Conservation (phyloP, 805 yeast species). For the Kuraishia floccosa region DNA sequence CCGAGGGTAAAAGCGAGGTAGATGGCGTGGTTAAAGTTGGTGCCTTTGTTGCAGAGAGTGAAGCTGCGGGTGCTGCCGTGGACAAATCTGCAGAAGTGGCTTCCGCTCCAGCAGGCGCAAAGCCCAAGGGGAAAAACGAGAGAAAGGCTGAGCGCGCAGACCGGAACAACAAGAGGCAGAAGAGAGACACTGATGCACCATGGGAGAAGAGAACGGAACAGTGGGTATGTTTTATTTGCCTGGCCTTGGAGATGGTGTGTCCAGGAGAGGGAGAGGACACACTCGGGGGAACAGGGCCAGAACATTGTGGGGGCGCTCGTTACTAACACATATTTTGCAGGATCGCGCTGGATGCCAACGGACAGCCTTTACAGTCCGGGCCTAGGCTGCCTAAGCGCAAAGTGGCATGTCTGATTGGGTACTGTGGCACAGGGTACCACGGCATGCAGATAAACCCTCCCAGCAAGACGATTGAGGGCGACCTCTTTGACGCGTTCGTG, state of each 20-base stretch:
- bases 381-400: constrained; percentile 72
- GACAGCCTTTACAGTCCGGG: constrained; percentile 48
- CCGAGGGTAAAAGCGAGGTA: no score
- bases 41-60: no score
- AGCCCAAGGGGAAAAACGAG: constrained; percentile 1
- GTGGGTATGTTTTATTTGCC: constrained; percentile 51
- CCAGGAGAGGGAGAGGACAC: no score
- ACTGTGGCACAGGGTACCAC: constrained; percentile 93
- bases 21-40: no score
- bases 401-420: constrained; percentile 85
- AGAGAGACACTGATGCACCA: constrained; percentile 5
- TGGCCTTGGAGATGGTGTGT: no score
- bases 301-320: background rate
- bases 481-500: constrained; percentile 70
- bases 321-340: constrained; percentile 9
- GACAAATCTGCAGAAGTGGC: background rate
- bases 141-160: constrained; percentile 4
- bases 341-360: constrained; percentile 47
- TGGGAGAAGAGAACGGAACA: constrained; percentile 22
- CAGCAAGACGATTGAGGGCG: constrained; percentile 83
- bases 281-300: no score
- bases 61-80: constrained; percentile 1
- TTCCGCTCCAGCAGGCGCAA: constrained; percentile 1
- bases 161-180: constrained; percentile 5
- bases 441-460: constrained; percentile 95